Base-by-base conservation (phyloP, 2,329 filamentous ascomycete species). In the Beauveria sp. region DNA sequence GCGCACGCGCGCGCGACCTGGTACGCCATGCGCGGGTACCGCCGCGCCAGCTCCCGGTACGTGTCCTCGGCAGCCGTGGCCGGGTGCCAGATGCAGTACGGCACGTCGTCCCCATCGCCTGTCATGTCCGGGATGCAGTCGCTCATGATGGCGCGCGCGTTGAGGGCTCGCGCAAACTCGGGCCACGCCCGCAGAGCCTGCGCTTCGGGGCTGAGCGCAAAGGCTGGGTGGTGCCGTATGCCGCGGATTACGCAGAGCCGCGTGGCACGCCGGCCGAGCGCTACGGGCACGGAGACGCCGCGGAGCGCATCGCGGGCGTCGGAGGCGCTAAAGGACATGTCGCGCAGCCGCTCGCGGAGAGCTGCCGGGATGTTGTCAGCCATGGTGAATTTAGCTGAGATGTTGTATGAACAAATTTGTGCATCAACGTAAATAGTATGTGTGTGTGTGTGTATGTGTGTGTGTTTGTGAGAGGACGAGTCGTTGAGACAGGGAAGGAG, bases 71-170 rank as follows among this genome's bases (percentile, higher is more conserved):
- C 61, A 7, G 75, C 70, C 8, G 68, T 44, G 2, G 73, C 68
- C 0, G 75, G 75, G 62, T 75, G 63, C 73, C 73, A 77, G 55
- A 77, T 75, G 63, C 74, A 77, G 63, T 77, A 76, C 6, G 53
- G 53, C 7, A 55, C 3, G 10, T 24, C n/a, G 24, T 55, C 53
- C 16, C 64, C 60, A 16, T 64, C 43, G 9, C 62, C 48, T 0
- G 44, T 8, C 18, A 63, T 70, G 12, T 69, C 64, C 1, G 73
- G 74, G 16, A 76, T 67, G 3, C 20, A 55, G 46, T 71, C 67
- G 64, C 70, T 73, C 70, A 75, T 74, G 55, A 73, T 74, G 44
- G 63, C 56, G 26, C 71, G 67, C 8, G 72, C 72, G 62, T 75
- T 70, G 37, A 53, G 51, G 3, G 61, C 50, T 9, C 56, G 56